Evolutionary conservation across 371 early-diverging fungal species (phyloP).

Genomic region (Zopfochytrium polystomum): DNA sequence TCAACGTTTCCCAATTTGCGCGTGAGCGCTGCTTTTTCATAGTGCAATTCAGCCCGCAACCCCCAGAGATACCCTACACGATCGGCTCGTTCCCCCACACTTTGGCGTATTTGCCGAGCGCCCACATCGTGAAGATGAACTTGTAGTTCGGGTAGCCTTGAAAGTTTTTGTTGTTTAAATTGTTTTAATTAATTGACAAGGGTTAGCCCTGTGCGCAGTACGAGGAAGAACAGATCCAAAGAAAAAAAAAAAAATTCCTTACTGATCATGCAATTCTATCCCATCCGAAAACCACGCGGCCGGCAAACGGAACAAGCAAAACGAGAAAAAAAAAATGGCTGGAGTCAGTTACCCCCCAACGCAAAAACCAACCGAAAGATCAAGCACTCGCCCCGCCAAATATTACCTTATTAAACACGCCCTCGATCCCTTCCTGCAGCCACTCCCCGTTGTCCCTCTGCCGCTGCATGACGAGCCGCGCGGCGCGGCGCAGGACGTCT

Average conservation of each 20-base stretch:
- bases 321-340: not conserved
- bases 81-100: conserved; percentile 45
- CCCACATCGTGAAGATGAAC: conserved; percentile 92
- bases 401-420: conserved; percentile 88
- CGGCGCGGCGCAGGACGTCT: conserved; percentile 20
- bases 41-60: too few relatives aligned
- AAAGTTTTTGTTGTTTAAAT: not conserved
- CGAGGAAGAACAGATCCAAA: too few relatives aligned
- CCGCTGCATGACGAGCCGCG: conserved; percentile 67
- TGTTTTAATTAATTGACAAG: not conserved
- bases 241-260: not conserved
- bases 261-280: conserved; percentile 64
- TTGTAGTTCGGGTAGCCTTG: conserved; percentile 92
- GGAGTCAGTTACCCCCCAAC: conserved; percentile 48
- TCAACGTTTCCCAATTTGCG: too few relatives aligned
- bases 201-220: too few relatives aligned
- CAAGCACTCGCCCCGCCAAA: too few relatives aligned
- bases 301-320: conserved; percentile 1
- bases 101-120: conserved; percentile 82
- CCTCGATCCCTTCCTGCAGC: conserved; percentile 95
- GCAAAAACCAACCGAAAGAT: too few relatives aligned
- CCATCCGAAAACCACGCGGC: too few relatives aligned
- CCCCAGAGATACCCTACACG: too few relatives aligned
- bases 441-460: conserved; percentile 91
- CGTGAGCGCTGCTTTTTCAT: too few relatives aligned